A percentile compares a stretch with the other conserved stretches of the same genome.
These are phyloP conservation scores for Heterobasidion parviporum DNA, from an alignment of 1,284 basidiomycete species.

Conservation along the genomic window DNA sequence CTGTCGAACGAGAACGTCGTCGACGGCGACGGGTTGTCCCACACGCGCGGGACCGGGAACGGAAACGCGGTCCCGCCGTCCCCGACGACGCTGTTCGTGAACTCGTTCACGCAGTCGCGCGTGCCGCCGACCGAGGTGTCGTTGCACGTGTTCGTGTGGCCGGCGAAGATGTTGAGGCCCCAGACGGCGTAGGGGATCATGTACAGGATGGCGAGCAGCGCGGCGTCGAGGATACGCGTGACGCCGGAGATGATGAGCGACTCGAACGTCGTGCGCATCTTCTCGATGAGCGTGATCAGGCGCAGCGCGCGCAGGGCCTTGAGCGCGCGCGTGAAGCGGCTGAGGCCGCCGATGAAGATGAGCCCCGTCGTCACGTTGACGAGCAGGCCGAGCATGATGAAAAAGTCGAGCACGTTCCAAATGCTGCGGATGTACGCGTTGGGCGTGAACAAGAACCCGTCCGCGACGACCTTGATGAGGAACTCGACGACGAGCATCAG, in stretches of 20 bases:
- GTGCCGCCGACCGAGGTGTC: constrained; percentile 55
- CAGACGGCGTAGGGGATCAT: constrained; percentile 97
- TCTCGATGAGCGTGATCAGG: constrained; percentile 83
- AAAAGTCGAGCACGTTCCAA: constrained; percentile 90
- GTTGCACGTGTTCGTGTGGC: constrained; percentile 83
- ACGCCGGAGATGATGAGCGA: constrained; percentile 88
- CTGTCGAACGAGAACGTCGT: constrained; percentile 90
- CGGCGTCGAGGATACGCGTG: constrained; percentile 83
- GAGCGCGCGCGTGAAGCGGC: constrained; percentile 76
- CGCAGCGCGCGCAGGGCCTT: constrained; percentile 88
- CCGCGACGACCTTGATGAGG: constrained; percentile 86
- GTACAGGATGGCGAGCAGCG: constrained; percentile 88
- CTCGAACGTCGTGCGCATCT: constrained; percentile 87
- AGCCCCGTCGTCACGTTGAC: constrained; percentile 79
- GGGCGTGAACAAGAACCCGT: constrained; percentile 89
- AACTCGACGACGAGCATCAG: constrained; percentile 80
- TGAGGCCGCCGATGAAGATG: constrained; percentile 74
- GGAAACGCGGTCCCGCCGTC: constrained; percentile 33
- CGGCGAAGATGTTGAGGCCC: constrained; percentile 93
- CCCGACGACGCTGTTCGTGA: constrained; percentile 47
- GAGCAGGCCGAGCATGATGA: constrained; percentile 78
- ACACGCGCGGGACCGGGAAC: constrained; percentile 78
- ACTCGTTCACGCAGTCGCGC: constrained; percentile 73
- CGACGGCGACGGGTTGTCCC: constrained; percentile 81
- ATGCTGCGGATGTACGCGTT: constrained; percentile 90